Base-by-base conservation (phyloP, 768 basidiomycete genomes). In the Amyloporia xantha region DNA sequence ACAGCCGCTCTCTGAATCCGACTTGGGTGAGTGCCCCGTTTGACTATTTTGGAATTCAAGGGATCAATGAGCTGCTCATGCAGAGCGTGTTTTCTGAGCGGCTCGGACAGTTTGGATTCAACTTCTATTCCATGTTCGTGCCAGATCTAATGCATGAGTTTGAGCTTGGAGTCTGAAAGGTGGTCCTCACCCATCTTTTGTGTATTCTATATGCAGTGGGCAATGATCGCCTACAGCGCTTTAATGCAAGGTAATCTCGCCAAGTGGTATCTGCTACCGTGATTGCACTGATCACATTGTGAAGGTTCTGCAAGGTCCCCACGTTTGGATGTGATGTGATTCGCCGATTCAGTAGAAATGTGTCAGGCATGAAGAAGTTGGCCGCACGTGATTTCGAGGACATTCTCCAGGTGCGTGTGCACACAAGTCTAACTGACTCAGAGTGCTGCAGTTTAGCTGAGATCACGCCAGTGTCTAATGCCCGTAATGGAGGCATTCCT, bases 131-230 rank as follows among this genome's bases (percentile, higher is more conserved):
- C n/a, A n/a, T n/a, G n/a, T n/a, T n/a, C n/a, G n/a, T n/a, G n/a
- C n/a, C n/a, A n/a, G n/a, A n/a, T n/a, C n/a, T n/a, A n/a, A n/a
- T n/a, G n/a, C n/a, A n/a, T n/a, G n/a, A n/a, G n/a, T n/a, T n/a
- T n/a, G n/a, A n/a, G n/a, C 53, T 73, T 0, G 71, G 74, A 0
- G 57, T 68, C 0, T 73, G 69, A 60, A 71, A 71, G 44, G 38
- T 50, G 0, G 24, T 72, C 0, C 63, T 74, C 27, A 61, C 53
- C 1, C 74, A 76, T 28, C 54, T 74, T 0, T 48, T 74, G 0
- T 57, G 62, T 1, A 57, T 75, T 3, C 40, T 74, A 0, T 20
- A 63, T 21, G 42, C 57, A 0, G 40, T 53, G 12, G 59, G n/a
- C n/a, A n/a, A n/a, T n/a, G n/a, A n/a, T n/a, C n/a, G n/a, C n/a